Base-by-base conservation (phyloP, 2,329 filamentous ascomycete species). In the Fragosphaeria purpurea region DNA sequence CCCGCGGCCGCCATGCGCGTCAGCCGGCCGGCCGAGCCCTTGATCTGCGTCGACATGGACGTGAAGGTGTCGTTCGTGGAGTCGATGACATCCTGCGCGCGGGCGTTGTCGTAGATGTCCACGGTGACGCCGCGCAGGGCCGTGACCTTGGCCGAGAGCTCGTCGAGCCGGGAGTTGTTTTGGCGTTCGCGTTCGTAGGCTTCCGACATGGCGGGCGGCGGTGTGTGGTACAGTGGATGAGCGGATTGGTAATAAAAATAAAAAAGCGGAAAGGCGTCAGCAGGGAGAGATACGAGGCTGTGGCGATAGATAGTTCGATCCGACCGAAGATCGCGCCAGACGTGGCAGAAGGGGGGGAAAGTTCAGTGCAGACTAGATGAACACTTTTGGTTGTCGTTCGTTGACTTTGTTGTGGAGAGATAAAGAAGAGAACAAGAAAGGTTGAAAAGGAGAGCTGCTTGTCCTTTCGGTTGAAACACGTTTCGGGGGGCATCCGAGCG, bases 61-160 rank as follows among this genome's bases (percentile, higher is more conserved):
- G 88, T 91, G 69, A 98, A 97, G 31, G 89, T 93, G 59, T 97
- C 89, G 65, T 78, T 85, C 85, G 87, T 91, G 62, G 81, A 83
- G 68, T 98, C 88, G 58, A 98, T 86, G 56, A 95, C 80, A 58
- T 86, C 81, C 61, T 97, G 91, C 60, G 87, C 81, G 52, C 88
- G 82, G 46, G 93, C 93, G 65, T 93, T 89, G 70, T 97, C 90
- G 76, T 97, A 96, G 63, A 98, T 98, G 72, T 98, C 89, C 57
- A 97, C 82, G 41, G 93, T 98, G 47, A 98, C 88, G 67, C 86
- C 87, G 63, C 91, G 88, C 56, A 98, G 79, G 48, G 89, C 88
- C 13, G 87, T 87, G 50, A 97, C 90, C 72, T 98, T 98, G 58
- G 82, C 79, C 12, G 86, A 86, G 39, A 98, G 85, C 65, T 95